Conservation (phyloP, 805 yeast species). For the Wickerhamomyces ciferrii region DNA sequence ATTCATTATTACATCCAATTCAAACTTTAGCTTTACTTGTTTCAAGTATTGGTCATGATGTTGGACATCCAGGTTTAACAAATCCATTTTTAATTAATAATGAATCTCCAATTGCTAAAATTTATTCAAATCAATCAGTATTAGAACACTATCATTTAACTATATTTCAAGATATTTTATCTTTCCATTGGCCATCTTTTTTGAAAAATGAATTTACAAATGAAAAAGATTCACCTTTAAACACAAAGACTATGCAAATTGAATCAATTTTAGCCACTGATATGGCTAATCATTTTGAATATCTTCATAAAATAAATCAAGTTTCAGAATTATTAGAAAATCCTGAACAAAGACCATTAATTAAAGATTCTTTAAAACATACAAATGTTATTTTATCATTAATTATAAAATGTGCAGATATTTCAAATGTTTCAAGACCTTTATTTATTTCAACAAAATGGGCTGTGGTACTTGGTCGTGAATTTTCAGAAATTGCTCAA, state of each 20-base stretch:
- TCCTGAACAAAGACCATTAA: conserved; percentile 5
- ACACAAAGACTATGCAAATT: conserved; percentile 23
- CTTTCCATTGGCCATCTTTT: conserved; percentile 46
- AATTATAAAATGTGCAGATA: conserved; percentile 91
- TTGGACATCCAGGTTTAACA: conserved; percentile 96
- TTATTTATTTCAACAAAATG: conserved; percentile 72
- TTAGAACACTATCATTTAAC: conserved; percentile 80
- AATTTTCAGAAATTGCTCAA: conserved; percentile 61
- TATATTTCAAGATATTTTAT: conserved; percentile 47
- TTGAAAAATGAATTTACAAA: conserved; percentile 12
- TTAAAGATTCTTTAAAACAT: conserved; percentile 14
- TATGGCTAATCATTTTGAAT: conserved; percentile 83
- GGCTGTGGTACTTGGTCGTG: conserved; percentile 78
- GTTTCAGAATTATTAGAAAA: conserved; percentile 19
- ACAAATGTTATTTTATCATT: conserved; percentile 52
- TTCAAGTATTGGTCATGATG: conserved; percentile 92
- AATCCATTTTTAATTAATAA: conserved; percentile 60
- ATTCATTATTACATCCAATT: conserved; percentile 21
- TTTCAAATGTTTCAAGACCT: conserved; percentile 87
- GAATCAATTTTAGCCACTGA: conserved; percentile 75
- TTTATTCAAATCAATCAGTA: conserved; percentile 62
- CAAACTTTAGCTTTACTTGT: conserved; percentile 60
- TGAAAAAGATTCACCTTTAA: conserved; percentile 9
- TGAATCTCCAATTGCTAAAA: conserved; percentile 56
- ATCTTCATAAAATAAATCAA: conserved; percentile 48